Evolutionary conservation across 805 yeast species (phyloP).

Genomic region (Diddensiella transvaalensis): DNA sequence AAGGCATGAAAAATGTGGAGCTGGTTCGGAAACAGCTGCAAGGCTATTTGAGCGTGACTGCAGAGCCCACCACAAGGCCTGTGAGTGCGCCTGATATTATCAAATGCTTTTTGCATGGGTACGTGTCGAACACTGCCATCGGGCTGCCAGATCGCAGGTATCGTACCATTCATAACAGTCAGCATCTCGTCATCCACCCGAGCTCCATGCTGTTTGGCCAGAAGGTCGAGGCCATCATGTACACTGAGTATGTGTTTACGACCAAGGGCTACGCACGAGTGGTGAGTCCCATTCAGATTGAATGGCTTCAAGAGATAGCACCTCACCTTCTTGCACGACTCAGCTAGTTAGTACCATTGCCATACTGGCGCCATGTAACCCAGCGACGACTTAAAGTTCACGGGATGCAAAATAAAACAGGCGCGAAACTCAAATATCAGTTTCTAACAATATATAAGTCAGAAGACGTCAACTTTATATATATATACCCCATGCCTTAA

Average conservation of each 20-base stretch:
- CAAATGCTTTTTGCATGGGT: constrained; percentile 80
- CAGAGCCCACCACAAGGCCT: constrained; percentile 15
- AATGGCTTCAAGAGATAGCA: constrained; percentile 83
- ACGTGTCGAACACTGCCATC: constrained; percentile 82
- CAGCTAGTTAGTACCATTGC: too few relatives aligned
- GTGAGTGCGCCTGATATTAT: constrained; percentile 41
- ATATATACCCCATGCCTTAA: too few relatives aligned
- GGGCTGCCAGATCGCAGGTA: constrained; percentile 94
- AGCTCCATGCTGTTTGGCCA: constrained; percentile 83
- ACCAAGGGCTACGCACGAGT: constrained; percentile 88
- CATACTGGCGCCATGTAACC: neutral
- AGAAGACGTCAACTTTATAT: too few relatives aligned
- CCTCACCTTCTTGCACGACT: constrained; percentile 44
- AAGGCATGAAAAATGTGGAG: constrained; percentile 75
- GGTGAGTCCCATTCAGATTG: constrained; percentile 75
- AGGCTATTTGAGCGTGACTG: constrained; percentile 53
- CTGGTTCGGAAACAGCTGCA: constrained; percentile 72
- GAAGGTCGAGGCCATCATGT: constrained; percentile 83
- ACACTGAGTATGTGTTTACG: constrained; percentile 90
- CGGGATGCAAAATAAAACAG: too few relatives aligned
- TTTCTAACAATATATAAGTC: too few relatives aligned
- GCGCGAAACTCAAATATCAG: too few relatives aligned
- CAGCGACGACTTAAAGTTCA: neutral
- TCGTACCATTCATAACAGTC: constrained; percentile 70
- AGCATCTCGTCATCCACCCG: constrained; percentile 83